These are phyloP conservation scores for Geotrichum restrictum DNA, from an alignment of 1,139 yeast genomes.

Conservation along the genomic window DNA sequence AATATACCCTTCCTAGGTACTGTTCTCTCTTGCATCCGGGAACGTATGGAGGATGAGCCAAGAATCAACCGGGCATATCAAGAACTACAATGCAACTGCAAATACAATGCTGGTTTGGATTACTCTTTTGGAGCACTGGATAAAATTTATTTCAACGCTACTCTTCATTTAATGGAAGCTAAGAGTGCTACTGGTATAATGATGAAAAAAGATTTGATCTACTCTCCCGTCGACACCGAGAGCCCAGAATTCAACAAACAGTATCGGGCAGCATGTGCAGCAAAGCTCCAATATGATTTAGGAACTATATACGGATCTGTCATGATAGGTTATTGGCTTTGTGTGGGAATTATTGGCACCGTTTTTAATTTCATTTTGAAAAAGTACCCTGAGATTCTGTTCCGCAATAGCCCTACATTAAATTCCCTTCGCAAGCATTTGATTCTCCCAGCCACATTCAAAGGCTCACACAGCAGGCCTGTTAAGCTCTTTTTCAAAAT, in stretches of 20 bases:
- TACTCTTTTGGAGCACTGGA: conserved; percentile 21
- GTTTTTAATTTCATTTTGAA: conserved; percentile 23
- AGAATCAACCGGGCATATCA: conserved; percentile 19
- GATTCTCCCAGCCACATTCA: conserved; percentile 37
- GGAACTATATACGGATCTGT: conserved; percentile 29
- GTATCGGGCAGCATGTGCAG: conserved; percentile 19
- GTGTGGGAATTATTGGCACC: conserved; percentile 26
- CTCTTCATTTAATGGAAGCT: conserved; percentile 1
- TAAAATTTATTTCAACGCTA: conserved; percentile 18
- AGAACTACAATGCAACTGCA: conserved; percentile 17
- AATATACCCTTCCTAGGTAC: conserved; percentile 19
- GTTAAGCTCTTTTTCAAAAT: conserved; percentile 26
- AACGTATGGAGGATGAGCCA: conserved; percentile 10
- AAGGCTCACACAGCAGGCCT: conserved; percentile 34
- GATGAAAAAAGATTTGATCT: neutral
- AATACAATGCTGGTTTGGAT: conserved; percentile 14
- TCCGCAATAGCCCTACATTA: conserved; percentile 23
- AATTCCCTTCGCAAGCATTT: conserved; percentile 30
- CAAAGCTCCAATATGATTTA: conserved; percentile 35
- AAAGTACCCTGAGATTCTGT: conserved; percentile 23
- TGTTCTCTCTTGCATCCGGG: conserved; percentile 18
- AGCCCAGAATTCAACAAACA: conserved; percentile 12
- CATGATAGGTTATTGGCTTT: conserved; percentile 31
- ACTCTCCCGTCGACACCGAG: conserved; percentile 12
- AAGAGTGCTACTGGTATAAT: conserved; percentile 2